These are phyloP conservation scores for Telfairia occidentalis DNA, from an alignment of 331 rosid species.

Conservation along the genomic window DNA sequence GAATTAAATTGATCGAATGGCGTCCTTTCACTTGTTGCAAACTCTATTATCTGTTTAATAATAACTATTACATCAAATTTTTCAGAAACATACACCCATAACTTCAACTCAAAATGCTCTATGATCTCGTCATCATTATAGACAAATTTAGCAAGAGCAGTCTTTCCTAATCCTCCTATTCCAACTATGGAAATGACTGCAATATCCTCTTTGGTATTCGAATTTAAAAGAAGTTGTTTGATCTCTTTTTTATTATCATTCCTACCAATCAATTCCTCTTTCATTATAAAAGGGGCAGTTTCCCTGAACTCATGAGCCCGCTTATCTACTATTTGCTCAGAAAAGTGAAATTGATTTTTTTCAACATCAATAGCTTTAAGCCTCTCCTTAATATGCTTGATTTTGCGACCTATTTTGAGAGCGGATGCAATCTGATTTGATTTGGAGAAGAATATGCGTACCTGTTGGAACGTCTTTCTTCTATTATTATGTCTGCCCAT, in stretches of 20 bases:
- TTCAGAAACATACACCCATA: background rate
- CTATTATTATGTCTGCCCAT: background rate
- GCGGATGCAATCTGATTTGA: slow-evolving; percentile 4
- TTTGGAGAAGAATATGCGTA: slow-evolving; percentile 16
- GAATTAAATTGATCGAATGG: background rate
- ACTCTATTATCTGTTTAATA: background rate
- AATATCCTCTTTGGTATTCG: background rate
- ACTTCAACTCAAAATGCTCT: background rate
- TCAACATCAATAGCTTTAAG: background rate
- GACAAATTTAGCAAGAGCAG: slow-evolving; percentile 2
- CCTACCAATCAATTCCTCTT: slow-evolving; percentile 10
- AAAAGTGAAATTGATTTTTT: background rate
- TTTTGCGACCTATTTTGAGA: background rate
- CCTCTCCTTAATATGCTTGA: background rate
- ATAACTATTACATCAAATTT: background rate
- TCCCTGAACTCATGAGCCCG: background rate
- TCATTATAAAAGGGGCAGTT: background rate
- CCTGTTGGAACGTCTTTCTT: background rate
- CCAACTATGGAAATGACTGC: slow-evolving; percentile 11
- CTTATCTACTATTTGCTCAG: background rate
- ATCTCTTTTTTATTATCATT: background rate
- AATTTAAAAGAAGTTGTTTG: background rate
- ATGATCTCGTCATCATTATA: background rate
- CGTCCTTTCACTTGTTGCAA: background rate
- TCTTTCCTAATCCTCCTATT: slow-evolving; percentile 20